Conservation (phyloP, 257 asterid genomes). For the Scutellaria minor region DNA sequence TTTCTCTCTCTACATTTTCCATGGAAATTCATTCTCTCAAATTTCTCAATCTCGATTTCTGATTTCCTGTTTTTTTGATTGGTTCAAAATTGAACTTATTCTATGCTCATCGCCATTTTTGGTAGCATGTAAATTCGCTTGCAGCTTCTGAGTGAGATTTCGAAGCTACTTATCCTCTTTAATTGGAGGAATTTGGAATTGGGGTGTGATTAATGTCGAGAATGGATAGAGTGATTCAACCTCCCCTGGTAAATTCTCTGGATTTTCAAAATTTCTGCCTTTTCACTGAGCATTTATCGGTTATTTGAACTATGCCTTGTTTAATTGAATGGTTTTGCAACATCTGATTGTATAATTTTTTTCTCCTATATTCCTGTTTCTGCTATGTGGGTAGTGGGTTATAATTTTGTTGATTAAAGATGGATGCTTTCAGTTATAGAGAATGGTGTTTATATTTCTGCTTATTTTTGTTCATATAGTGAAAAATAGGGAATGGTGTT, state of each 20-base stretch:
- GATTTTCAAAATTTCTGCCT: constrained; percentile 10
- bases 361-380: background rate
- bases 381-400: constrained; percentile 6
- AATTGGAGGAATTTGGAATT: constrained; percentile 25
- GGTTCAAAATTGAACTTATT: constrained; percentile 27
- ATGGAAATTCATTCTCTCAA: constrained; percentile 16
- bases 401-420: background rate
- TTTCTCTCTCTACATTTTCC: constrained; percentile 14
- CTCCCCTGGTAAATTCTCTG: constrained; percentile 59
- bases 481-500: background rate
- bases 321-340: background rate
- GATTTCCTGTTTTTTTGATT: constrained; percentile 33
- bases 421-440: background rate
- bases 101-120: constrained; percentile 23
- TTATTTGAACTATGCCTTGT: background rate
- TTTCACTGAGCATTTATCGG: background rate
- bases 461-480: background rate
- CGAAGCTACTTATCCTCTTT: constrained; percentile 30
- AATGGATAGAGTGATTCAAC: constrained; percentile 69
- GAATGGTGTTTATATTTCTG: background rate
- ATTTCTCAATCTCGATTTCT: constrained; percentile 35
- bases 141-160: constrained; percentile 34
- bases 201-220: constrained; percentile 32
- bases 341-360: background rate
- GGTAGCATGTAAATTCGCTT: constrained; percentile 10